Evolutionary conservation across 1,284 basidiomycete species (phyloP).

Genomic region (Boletus sp.): DNA sequence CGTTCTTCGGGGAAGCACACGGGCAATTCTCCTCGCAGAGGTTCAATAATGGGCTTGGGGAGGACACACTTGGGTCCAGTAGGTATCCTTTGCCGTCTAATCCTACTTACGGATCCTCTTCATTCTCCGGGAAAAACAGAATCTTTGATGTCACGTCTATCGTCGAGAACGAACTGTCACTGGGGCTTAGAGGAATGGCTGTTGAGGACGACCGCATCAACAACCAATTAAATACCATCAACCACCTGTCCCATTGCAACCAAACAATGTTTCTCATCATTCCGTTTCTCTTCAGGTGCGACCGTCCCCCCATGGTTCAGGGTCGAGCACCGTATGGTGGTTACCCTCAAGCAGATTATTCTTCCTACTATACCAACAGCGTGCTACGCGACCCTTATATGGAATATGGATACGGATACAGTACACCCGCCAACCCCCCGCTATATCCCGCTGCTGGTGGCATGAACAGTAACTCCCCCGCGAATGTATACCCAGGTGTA

Average conservation of each 20-base stretch:
- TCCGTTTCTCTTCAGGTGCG: conserved; percentile 36
- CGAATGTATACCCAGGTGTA: conserved; percentile 48
- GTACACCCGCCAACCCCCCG: conserved; percentile 47
- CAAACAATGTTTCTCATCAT: conserved; percentile 24
- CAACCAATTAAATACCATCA: conserved; percentile 35
- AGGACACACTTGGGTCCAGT: conserved; percentile 38
- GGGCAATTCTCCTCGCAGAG: conserved; percentile 55
- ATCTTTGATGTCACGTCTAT: conserved; percentile 46
- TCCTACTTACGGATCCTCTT: conserved; percentile 37
- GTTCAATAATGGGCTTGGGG: conserved; percentile 46
- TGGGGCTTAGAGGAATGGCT: conserved; percentile 62
- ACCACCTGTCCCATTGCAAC: conserved; percentile 22
- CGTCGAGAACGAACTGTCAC: conserved; percentile 54
- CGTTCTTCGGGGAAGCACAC: conserved; percentile 45
- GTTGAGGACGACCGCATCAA: conserved; percentile 59
- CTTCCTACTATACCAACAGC: conserved; percentile 52
- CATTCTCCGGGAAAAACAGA: conserved; percentile 35
- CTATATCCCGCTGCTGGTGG: conserved; percentile 48
- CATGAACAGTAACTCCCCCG: conserved; percentile 42
- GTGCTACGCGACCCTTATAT: conserved; percentile 45
- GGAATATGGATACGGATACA: conserved; percentile 58
- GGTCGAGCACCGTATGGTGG: conserved; percentile 48
- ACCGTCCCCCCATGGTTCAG: conserved; percentile 43
- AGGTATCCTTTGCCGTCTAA: conserved; percentile 50
- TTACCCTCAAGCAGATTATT: conserved; percentile 57